Conservation (phyloP, 495 filamentous ascomycete genomes). For the Polyplosphaeria fusca region DNA sequence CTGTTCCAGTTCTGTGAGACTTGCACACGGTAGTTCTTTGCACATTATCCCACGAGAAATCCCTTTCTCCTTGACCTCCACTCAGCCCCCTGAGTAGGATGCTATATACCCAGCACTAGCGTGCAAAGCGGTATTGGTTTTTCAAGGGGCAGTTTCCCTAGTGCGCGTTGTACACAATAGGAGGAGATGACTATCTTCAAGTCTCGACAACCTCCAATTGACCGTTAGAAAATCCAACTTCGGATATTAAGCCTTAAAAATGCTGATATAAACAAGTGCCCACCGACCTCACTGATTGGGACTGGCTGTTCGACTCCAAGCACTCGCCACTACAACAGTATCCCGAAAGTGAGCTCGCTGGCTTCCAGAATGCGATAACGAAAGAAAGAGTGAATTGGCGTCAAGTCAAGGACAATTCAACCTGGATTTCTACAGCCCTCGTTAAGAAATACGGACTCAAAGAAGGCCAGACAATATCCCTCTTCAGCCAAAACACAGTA, state of each 20-base stretch:
- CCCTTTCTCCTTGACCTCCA: no score
- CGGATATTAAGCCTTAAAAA: background rate
- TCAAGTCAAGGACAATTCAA: constrained; percentile 51
- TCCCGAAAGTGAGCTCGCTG: constrained; percentile 42
- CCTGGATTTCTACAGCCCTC: constrained; percentile 55
- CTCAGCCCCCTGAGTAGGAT: no score
- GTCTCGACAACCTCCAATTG: constrained; percentile 42
- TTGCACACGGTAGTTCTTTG: no score
- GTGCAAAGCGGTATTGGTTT: no score
- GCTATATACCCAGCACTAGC: no score
- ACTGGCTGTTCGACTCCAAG: constrained; percentile 57
- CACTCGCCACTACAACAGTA: constrained; percentile 46
- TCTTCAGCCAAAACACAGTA: constrained; percentile 58
- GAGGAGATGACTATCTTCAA: constrained; percentile 40
- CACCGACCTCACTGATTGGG: constrained; percentile 53
- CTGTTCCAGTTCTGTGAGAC: no score
- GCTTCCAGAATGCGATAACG: constrained; percentile 56
- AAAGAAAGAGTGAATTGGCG: constrained; percentile 54
- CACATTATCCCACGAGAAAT: no score
- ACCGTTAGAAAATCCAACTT: constrained; percentile 36
- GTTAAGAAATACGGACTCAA: constrained; percentile 50
- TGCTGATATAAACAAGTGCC: constrained; percentile 46
- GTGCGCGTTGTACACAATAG: background rate
- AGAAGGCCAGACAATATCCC: constrained; percentile 49
- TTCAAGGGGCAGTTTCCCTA: background rate